Base-by-base conservation (phyloP, 2,329 filamentous ascomycete genomes). In the Colletotrichum cuscutae region DNA sequence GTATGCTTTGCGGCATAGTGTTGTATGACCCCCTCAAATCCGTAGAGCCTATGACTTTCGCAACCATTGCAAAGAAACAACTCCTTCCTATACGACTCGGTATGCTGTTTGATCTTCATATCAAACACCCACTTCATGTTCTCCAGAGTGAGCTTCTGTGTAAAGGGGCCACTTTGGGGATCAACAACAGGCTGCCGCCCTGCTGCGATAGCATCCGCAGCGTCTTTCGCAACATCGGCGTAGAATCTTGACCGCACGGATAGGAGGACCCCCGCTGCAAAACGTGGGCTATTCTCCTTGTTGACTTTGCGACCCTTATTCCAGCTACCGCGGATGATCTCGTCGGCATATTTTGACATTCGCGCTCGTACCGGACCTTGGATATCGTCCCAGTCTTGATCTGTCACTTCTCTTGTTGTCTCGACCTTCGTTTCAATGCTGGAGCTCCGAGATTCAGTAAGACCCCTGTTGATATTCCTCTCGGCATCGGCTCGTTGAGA, bases 71-170 rank as follows among this genome's bases (percentile, higher is more conserved):
- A 97, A 70, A 93, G 87, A 80, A 97, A 97, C 11, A 95, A 83
- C 68, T 95, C 93, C 77, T 91, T 93, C 76, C 90, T 87, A 76
- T 88, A 87, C 58, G 85, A 82, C 74, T 94, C 92, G 3, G 92
- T 94, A 66, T 90, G 82, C 28, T 90, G 90, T 78, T 91, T 94
- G 79, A 97, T 87, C 80, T 94, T 95, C 76, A 89, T 89, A 77
- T 95, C 93, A 79, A 93, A 95, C 35, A 95, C 85, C 90, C 92
- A 96, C 81, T 93, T 95, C 93, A 97, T 95, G 78, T 95, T 95
- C 79, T 96, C 94, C 76, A 97, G 83, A 1, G 92, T 93, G 65
- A 96, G 84, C 78, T 88, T 91, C 79, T 89, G 87, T 30, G 87
- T 90, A 76, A 86, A 89, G 7, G 89, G 86, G 0, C 86, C 88